These are phyloP conservation scores for Parastagonospora avenae DNA, from an alignment of 2,329 filamentous ascomycete species.

Conservation along the genomic window DNA sequence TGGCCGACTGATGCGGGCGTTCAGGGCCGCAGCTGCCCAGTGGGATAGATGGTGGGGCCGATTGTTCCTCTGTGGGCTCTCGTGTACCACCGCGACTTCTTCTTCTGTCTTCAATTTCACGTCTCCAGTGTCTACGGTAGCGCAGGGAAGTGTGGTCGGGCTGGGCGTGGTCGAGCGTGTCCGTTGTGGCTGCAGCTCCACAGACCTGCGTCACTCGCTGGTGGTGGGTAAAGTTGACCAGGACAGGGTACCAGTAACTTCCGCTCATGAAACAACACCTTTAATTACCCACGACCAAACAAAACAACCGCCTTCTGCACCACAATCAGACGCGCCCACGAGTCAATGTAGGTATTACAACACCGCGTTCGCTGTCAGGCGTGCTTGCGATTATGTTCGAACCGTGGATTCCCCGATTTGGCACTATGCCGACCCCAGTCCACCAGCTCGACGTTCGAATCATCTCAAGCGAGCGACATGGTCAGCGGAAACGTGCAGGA, in stretches of 20 bases:
- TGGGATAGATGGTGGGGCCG: slow-evolving; percentile 23
- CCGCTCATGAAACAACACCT: slow-evolving; percentile 10
- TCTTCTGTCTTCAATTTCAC: neutral
- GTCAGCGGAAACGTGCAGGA: slow-evolving; percentile 2
- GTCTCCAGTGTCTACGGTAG: slow-evolving; percentile 1
- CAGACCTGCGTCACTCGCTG: slow-evolving; percentile 25
- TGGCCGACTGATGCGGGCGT: slow-evolving; percentile 18
- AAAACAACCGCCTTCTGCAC: slow-evolving; percentile 6
- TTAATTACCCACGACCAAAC: slow-evolving; percentile 9
- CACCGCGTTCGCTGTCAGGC: too few relatives aligned
- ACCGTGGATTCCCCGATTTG: too few relatives aligned
- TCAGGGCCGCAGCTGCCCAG: slow-evolving; percentile 24
- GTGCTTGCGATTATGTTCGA: too few relatives aligned
- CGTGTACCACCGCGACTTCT: slow-evolving; percentile 1
- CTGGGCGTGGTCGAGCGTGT: slow-evolving; percentile 22
- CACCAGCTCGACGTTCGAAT: too few relatives aligned
- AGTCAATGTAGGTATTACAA: too few relatives aligned
- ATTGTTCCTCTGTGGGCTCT: slow-evolving; percentile 20
- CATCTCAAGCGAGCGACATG: slow-evolving; percentile 1
- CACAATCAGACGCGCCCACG: too few relatives aligned
- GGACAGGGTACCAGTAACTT: slow-evolving; percentile 2
- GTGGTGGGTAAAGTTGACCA: slow-evolving; percentile 1
- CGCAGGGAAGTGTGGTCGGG: neutral
- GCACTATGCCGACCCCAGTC: too few relatives aligned
- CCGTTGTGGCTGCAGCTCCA: slow-evolving; percentile 36